A percentile compares a stretch with the other conserved stretches of the same genome.
These are phyloP conservation scores for Poterioochromonas sp. DNA, from an alignment of 352 stramenopile genomes.

Conservation along the genomic window DNA sequence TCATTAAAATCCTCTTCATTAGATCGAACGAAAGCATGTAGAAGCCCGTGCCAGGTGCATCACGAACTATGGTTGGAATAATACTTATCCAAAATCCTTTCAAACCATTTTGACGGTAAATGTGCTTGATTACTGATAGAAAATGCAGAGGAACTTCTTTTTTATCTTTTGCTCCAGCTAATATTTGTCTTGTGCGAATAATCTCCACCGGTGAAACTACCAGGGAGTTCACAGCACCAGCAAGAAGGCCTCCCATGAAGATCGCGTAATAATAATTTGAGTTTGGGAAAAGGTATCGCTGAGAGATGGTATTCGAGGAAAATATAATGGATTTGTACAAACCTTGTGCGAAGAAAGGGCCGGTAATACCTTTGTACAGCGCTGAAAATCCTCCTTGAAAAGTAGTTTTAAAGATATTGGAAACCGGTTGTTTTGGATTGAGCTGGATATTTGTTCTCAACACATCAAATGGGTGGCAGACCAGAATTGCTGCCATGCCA, in stretches of 20 bases:
- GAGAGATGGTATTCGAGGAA: not conserved
- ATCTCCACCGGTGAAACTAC: conserved; percentile 1
- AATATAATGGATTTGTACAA: conserved; percentile 9
- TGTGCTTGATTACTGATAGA: not conserved
- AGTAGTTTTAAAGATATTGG: not conserved
- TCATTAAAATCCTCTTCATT: not conserved
- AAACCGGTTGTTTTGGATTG: not conserved
- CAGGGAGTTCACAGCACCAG: not conserved
- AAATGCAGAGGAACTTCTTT: not conserved
- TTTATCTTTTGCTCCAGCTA: not conserved
- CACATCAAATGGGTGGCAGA: conserved; percentile 15
- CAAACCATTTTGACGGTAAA: not conserved
- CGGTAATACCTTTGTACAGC: not conserved
- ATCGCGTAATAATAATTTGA: not conserved
- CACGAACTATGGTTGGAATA: not conserved
- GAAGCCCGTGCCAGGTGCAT: not conserved
- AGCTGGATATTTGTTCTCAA: not conserved
- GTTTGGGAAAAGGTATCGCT: not conserved
- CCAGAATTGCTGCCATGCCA: not conserved
- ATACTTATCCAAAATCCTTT: not conserved
- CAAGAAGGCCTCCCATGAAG: not conserved
- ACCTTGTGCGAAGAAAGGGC: not conserved
- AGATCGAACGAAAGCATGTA: not conserved
- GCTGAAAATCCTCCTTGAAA: not conserved
- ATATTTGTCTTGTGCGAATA: not conserved